Conservation (phyloP, 169 alveolate species). For the Plasmodium gaboni region DNA sequence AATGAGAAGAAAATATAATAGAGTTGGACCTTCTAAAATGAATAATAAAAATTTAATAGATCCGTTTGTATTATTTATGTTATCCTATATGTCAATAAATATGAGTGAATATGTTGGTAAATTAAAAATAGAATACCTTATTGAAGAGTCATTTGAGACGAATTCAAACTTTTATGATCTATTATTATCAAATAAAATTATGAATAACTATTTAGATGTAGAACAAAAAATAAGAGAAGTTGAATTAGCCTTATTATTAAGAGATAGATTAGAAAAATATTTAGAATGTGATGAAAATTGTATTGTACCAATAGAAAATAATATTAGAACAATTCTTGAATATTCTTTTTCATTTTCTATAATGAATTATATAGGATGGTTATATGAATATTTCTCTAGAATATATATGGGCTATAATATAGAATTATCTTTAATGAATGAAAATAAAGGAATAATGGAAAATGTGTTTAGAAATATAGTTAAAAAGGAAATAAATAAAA, state of each 20-base stretch:
- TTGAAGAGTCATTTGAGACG: conserved; percentile 22
- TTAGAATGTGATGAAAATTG: conserved; percentile 61
- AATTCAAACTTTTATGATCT: conserved; percentile 40
- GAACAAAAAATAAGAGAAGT: conserved; percentile 81
- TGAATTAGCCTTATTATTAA: conserved; percentile 77
- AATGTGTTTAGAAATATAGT: conserved; percentile 30
- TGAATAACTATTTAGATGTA: conserved; percentile 50
- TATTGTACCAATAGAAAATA: conserved; percentile 46
- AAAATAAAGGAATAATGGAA: conserved; percentile 43
- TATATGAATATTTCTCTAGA: conserved; percentile 80
- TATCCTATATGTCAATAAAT: conserved; percentile 82
- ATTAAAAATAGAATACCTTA: conserved; percentile 73
- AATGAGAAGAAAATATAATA: conserved; percentile 77
- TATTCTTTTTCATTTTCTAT: conserved; percentile 79
- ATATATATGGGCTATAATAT: conserved; percentile 62
- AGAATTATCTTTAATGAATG: not conserved
- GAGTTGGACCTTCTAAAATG: conserved; percentile 70
- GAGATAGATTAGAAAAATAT: conserved; percentile 67
- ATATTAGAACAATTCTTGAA: conserved; percentile 30
- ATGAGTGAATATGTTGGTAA: conserved; percentile 82
- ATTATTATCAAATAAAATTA: not conserved
- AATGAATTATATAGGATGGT: conserved; percentile 87
- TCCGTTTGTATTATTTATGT: conserved; percentile 79
- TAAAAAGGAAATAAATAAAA: conserved; percentile 14
- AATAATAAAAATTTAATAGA: conserved; percentile 74